Evolutionary conservation across 2,329 filamentous ascomycete genomes (phyloP), one percentile per base, ranked within the genome.

Genomic region (Ascochyta rabiei): DNA sequence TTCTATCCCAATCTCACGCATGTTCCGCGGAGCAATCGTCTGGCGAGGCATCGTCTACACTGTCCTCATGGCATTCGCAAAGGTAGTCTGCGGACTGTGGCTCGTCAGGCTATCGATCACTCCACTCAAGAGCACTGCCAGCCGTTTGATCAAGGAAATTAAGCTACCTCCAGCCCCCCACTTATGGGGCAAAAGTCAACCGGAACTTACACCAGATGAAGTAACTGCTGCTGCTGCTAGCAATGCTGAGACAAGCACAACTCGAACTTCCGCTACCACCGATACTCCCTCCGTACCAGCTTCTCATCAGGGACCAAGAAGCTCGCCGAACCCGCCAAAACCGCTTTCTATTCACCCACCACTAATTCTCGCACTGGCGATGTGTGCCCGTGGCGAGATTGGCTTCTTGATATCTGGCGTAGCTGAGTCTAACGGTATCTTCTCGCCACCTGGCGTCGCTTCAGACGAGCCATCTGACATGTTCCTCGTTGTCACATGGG

Each of bases 301-400:
- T 34, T 43, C 57, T 7, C 46, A 35, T 51, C 28, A 18, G 30
- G 48, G 56, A 23, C 57, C 35, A 13, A 60, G 63, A 13, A 61
- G 57, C 38, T 67, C 61, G 7, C 46, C 54, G 2, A 60, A 48
- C 21, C 51, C 67, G 6, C 66, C 75, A 0, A 84, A 82, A 42
- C 83, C 86, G 0, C 72, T 81, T 3, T 91, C 88, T 0, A 75
- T 90, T 1, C 88, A 91, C 57, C 88, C 89, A 0, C 81, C 86
- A 0, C 79, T 82, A 0, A 85, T 93, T 2, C 75, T 93, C 0
- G 86, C 86, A 0, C 78, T 82, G 16, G 84, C 84, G 2, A 93
- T 93, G 89, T 83, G 89, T 0, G 85, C 89, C 0, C 81, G 89
- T n/a, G 89, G 90, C 0, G 90, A 95, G 69, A 90, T 93, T 30